Conservation (phyloP, 371 early-diverging fungal species). For the Rhizomucor pusillus region DNA sequence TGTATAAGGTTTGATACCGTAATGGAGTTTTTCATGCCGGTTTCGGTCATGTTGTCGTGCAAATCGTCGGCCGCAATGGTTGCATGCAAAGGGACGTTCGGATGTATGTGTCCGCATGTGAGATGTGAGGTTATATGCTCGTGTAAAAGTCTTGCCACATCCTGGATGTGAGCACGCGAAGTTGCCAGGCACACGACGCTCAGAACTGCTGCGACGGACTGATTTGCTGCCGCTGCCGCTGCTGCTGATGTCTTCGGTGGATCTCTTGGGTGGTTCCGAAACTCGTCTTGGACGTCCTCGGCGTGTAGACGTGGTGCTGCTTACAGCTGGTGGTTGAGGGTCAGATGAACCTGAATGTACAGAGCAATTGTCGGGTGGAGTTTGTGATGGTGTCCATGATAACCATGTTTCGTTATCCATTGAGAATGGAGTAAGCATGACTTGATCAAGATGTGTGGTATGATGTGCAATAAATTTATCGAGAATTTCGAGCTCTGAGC, state of each 20-base stretch:
- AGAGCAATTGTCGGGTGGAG: conserved; percentile 12
- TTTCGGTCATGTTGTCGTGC: conserved; percentile 61
- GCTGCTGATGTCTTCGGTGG: neutral
- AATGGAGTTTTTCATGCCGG: conserved; percentile 57
- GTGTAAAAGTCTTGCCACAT: conserved; percentile 67
- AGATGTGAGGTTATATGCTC: conserved; percentile 70
- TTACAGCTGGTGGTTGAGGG: conserved; percentile 1
- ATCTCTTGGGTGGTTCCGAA: conserved; percentile 21
- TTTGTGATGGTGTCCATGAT: conserved; percentile 12
- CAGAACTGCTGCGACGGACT: conserved; percentile 18
- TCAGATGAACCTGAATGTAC: conserved; percentile 7
- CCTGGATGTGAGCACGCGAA: conserved; percentile 31
- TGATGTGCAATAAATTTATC: conserved; percentile 19
- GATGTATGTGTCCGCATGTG: conserved; percentile 67
- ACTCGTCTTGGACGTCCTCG: conserved; percentile 18
- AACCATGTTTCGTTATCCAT: conserved; percentile 9
- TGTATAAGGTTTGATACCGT: conserved; percentile 54
- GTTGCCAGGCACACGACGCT: conserved; percentile 6
- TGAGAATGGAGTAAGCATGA: conserved; percentile 4
- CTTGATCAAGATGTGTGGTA: conserved; percentile 5
- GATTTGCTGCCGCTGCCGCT: conserved; percentile 2
- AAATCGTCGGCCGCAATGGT: conserved; percentile 48
- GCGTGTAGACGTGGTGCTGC: neutral
- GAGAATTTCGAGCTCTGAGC: conserved; percentile 12
- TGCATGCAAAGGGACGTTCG: conserved; percentile 37